Conservation (phyloP, 2,329 filamentous ascomycete species). For the Fusarium temperatum region DNA sequence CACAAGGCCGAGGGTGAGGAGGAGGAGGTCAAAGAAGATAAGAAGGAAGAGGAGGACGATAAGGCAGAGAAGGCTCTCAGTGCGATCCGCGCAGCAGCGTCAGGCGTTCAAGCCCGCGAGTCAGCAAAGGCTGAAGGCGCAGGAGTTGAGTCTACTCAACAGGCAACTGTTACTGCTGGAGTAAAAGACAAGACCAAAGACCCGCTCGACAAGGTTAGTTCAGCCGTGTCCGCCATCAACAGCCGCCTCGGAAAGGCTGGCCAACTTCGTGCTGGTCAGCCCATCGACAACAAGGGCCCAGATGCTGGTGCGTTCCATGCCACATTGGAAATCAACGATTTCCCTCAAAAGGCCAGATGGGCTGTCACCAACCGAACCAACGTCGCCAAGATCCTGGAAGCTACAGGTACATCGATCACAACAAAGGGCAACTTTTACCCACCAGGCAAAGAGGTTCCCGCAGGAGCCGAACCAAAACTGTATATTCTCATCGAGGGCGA, state of each 20-base stretch:
- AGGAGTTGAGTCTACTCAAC: slow-evolving; percentile 48
- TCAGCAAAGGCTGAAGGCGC: slow-evolving; percentile 55
- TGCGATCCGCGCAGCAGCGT: slow-evolving; percentile 70
- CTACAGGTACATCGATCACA: slow-evolving; percentile 94
- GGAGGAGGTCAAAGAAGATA: slow-evolving; percentile 84
- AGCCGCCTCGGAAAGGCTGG: slow-evolving; percentile 88
- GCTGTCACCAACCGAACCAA: slow-evolving; percentile 98
- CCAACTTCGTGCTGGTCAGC: slow-evolving; percentile 88
- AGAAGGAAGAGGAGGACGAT: slow-evolving; percentile 70
- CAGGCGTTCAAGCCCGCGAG: slow-evolving; percentile 64
- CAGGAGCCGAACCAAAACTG: slow-evolving; percentile 85
- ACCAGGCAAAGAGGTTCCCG: slow-evolving; percentile 79
- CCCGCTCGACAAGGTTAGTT: slow-evolving; percentile 84
- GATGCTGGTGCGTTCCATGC: slow-evolving; percentile 97
- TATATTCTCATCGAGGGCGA: slow-evolving; percentile 98
- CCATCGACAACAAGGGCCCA: slow-evolving; percentile 97
- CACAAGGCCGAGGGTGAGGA: slow-evolving; percentile 88
- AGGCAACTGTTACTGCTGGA: slow-evolving; percentile 66
- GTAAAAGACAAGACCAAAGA: slow-evolving; percentile 67
- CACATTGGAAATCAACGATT: slow-evolving; percentile 98
- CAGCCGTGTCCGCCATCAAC: slow-evolving; percentile 92
- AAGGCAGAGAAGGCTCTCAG: slow-evolving; percentile 75
- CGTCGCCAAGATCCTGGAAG: slow-evolving; percentile 95
- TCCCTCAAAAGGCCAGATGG: slow-evolving; percentile 98
- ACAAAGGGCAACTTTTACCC: slow-evolving; percentile 95